Evolutionary conservation across 495 filamentous ascomycete genomes (phyloP), one percentile per base, ranked within the genome.

Genomic region (Neurospora tetraspora): DNA sequence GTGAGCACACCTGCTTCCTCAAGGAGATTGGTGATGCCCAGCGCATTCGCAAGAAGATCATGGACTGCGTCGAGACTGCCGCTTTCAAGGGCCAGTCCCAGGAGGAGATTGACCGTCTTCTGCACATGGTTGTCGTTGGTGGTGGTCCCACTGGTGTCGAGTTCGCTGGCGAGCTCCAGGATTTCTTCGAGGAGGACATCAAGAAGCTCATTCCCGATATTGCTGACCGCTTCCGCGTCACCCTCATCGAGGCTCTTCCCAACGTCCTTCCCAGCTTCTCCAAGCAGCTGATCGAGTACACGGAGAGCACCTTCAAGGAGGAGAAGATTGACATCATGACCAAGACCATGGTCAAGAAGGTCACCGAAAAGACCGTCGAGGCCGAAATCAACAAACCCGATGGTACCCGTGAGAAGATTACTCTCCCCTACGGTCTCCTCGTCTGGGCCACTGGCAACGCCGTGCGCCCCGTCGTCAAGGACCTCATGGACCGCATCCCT

Each of bases 371-470:
- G 85, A 90, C 89, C 80, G 96, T 99, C 78, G 92, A 97, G 83
- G 96, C 94, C 75, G 93, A 97, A 83, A 87, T 90, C 47, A 91
- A 89, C 74, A 89, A 89, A 53, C 92, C 94, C n/a, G 92, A 96
- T 76, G 96, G 96, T 77, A 88, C 89, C 78, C 97, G 97, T 86
- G 85, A 89, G 69, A 79, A 88, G 45, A 88, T 97, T 80, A 87
- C 88, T 39, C 91, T 98, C 78, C 96, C 96, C 68, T 99, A 96
- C 83, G 96, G 96, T 77, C 90, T 98, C 68, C 89, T 99, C 39
- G 95, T 99, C 71, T 99, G 96, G 96, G 96, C 96, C 47, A 98
- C 96, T 43, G 96, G 96, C 82, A 99, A 99, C 80, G 94, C 96
- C 23, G 85, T 99, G 38, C 93, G 96, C 72, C 89, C 89, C 38